phyloP scores from a whole-genome alignment of 1,284 basidiomycete species.

The Ganoderma sinense region DNA sequence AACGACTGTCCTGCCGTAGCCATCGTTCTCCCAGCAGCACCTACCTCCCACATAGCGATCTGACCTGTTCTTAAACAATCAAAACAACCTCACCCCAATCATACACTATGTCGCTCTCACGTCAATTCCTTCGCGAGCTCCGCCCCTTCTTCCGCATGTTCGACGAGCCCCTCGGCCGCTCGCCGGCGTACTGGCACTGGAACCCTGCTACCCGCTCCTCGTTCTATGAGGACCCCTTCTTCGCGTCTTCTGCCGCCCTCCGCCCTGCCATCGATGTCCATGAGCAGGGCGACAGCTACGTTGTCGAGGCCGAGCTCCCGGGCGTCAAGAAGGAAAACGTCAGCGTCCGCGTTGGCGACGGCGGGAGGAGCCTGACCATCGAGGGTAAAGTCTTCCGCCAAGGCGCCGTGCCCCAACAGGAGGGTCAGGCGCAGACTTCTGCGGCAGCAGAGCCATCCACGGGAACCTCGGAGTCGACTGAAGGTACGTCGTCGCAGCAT shows the following conservation, averaged over 20 bases:
- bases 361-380: conserved; percentile 74
- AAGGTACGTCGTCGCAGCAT: conserved; percentile 35
- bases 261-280: conserved; percentile 70
- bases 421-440: conserved; percentile 4
- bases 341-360: conserved; percentile 72
- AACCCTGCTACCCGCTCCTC: conserved; percentile 43
- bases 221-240: conserved; percentile 61
- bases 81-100: background rate
- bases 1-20: background rate
- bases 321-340: conserved; percentile 82
- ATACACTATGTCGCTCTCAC: conserved; percentile 43
- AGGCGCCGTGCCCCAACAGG: conserved; percentile 23
- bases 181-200: conserved; percentile 41
- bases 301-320: conserved; percentile 80
- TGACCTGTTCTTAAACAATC: background rate
- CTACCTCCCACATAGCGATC: conserved; percentile 2
- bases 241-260: conserved; percentile 39
- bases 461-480: conserved; percentile 30
- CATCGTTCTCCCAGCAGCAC: background rate
- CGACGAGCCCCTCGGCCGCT: conserved; percentile 65
- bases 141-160: conserved; percentile 77
- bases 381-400: conserved; percentile 62
- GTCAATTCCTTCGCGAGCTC: conserved; percentile 74
- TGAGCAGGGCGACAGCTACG: conserved; percentile 69
- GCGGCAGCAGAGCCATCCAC: conserved; percentile 12